Evolutionary conservation across 441 rosid species (phyloP).

Genomic region (Capsella rubella): DNA sequence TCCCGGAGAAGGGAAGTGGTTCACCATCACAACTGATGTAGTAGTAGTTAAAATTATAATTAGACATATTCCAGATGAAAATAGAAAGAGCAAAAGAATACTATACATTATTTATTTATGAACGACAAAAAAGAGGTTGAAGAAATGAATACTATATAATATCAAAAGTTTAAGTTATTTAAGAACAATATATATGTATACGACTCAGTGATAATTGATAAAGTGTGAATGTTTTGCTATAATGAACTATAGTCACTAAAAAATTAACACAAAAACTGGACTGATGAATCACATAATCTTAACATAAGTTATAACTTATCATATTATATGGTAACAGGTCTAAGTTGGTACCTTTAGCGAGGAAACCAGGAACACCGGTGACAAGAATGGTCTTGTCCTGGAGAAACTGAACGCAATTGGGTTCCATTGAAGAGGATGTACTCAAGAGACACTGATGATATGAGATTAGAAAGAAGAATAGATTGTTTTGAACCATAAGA

Average conservation of each 20-base stretch:
- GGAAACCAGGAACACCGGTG: slow-evolving; percentile 57
- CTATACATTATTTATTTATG: not conserved
- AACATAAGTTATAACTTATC: not conserved
- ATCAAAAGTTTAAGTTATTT: not conserved
- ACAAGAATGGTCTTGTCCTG: slow-evolving; percentile 55
- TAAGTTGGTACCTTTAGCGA: slow-evolving; percentile 52
- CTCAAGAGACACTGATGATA: slow-evolving; percentile 13
- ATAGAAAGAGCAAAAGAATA: not conserved
- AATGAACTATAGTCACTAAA: slow-evolving; percentile 2
- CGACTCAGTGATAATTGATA: no score
- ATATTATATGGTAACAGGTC: not conserved
- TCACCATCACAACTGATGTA: slow-evolving; percentile 10
- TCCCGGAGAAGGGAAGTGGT: not conserved
- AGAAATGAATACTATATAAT: not conserved
- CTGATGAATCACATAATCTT: slow-evolving; percentile 8
- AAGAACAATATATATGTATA: not conserved
- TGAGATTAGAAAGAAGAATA: not conserved
- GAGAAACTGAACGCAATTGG: slow-evolving; percentile 47
- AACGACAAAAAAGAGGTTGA: not conserved
- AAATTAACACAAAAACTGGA: not conserved
- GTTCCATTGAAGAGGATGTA: slow-evolving; percentile 21
- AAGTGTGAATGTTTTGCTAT: no score
- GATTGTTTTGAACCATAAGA: not conserved
- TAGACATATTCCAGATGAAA: slow-evolving; percentile 5
- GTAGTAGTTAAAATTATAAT: not conserved